Evolutionary conservation across 352 stramenopile species (phyloP).

Genomic region (Aphanomyces astaci): DNA sequence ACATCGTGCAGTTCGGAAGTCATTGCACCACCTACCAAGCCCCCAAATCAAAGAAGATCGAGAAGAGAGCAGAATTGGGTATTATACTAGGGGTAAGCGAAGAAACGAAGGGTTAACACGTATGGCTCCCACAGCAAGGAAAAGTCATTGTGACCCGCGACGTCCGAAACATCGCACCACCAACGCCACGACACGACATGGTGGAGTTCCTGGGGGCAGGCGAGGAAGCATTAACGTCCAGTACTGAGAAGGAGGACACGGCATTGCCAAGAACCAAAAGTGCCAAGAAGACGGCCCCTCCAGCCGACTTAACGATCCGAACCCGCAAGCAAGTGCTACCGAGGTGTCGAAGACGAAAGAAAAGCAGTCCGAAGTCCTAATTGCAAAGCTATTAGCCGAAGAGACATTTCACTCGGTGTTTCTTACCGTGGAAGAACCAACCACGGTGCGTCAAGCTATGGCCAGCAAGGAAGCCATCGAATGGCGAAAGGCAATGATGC

Average conservation of each 20-base stretch:
- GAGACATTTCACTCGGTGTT: not conserved
- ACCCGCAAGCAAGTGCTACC: not conserved
- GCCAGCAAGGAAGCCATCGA: not conserved
- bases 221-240: too few species aligned
- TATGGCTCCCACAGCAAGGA: not conserved
- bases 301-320: not conserved
- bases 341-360: not conserved
- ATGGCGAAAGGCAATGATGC: slow-evolving; percentile 20
- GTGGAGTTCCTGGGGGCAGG: not conserved
- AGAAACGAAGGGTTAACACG: slow-evolving; percentile 1
- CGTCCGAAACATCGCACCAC: not conserved
- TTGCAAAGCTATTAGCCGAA: not conserved
- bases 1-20: not conserved
- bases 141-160: not conserved
- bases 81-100: not conserved
- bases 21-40: not conserved
- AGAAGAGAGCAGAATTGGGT: not conserved
- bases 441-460: not conserved
- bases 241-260: too few species aligned
- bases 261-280: too few species aligned
- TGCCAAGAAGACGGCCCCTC: too few species aligned
- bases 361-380: not conserved
- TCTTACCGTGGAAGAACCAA: not conserved
- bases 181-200: not conserved
- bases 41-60: not conserved